Evolutionary conservation across 805 yeast genomes (phyloP), one percentile per base, ranked within the genome.

Genomic region (Teunomyces cretensis): DNA sequence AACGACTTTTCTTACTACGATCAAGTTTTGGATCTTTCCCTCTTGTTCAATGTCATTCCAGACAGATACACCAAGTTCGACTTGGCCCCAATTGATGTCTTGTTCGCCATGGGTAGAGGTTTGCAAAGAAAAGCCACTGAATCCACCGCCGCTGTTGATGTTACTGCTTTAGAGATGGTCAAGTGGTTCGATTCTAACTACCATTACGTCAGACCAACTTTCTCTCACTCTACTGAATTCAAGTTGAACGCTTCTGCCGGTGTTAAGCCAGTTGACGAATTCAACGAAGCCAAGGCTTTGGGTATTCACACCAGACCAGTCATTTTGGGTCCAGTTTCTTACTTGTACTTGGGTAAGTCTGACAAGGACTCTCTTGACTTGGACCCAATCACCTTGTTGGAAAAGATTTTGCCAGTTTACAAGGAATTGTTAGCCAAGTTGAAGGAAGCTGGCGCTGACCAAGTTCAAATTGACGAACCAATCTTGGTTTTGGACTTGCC

Each of bases 101-200:
- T 88, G 65, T 94, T 94, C 71, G 99, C 99, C 67, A 94, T 94
- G 98, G 99, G 98, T 76, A 90, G 99, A 83, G 99, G 99, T 84
- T 81, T 94, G 72, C 99, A 94, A 80, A 88, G 94, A 78, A 84
- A 86, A 74, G 96, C 96, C 57, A 86, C 95, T 57, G 96, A 86
- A 60, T 67, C 90, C 56, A 70, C 83, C 51, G 80, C 85, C 61
- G 96, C 96, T 58, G 96, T 94, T 60, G 99, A 94, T 74, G 99
- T 94, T 51, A 92, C 98, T 53, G 99, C 99, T 62, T 81, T 89
- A 70, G 96, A 94, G 83, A 94, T 94, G 99, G 99, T 94, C 61
- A 94, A 94, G 81, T 94, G 99, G 99, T 94, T 94, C 63, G 99
- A 94, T 76, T 88, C 97, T 56, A 94, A 94, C 89, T 94, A 94